Evolutionary conservation across 2,329 filamentous ascomycete species (phyloP), one percentile per base, ranked within the genome.

Genomic region (Ascochyta lentis): DNA sequence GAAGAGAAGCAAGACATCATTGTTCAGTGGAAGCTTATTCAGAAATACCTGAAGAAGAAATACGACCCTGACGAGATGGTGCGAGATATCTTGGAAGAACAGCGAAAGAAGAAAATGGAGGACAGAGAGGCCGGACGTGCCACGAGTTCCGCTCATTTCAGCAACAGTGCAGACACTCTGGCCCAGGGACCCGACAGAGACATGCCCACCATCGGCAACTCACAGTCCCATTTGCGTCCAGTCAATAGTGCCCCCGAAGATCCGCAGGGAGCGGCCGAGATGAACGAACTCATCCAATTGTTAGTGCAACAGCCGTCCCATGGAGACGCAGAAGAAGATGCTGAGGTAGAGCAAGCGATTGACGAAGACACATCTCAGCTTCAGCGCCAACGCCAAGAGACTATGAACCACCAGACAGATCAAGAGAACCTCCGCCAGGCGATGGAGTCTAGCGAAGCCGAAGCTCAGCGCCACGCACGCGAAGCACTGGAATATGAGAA

Each of bases 61-160:
- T 23, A 35, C 6, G 49, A 42, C 13, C 13, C 43, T 12, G 54
- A 57, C 12, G 51, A 58, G 9, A 53, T 67, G 75, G 15, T 63
- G 64, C 40, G 65, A 71, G 41, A 71, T 77, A 43, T 69, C 75
- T 26, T 61, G 61, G 42, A 61, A 45, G 27, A 46, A 37, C 46
- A 63, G 54, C 49, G 37, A 56, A 53, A 53, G 42, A 42, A 65
- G 65, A 40, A 68, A 71, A 49, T 67, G 69, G 44, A 29, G 71
- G 15, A 50, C 63, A 39, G 63, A 69, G 68, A 79, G 41, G 66
- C 65, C 4, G 76, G 77, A 61, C 71, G 76, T 23, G 51, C 60
- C 44, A 60, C 62, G 22, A 54, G 43, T 39, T 49, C 54, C 33
- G 37, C 57, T n/a, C 9, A 27, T 1, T 29, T 23, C 15, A 12